Evolutionary conservation across 2,329 filamentous ascomycete species (phyloP).

Genomic region (Botryotinia convoluta): DNA sequence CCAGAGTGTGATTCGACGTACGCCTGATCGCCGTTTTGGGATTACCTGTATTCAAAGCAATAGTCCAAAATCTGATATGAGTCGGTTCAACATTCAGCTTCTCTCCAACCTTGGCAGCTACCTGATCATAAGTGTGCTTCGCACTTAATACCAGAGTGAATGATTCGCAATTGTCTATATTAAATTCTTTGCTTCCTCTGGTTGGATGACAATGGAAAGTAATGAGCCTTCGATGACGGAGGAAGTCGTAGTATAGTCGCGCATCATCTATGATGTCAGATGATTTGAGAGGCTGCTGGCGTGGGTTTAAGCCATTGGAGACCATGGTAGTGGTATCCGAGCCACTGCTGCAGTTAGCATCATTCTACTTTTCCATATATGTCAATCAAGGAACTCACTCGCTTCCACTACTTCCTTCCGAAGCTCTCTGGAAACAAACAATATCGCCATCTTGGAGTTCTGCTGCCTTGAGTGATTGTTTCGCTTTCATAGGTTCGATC

Average conservation of each 20-base stretch:
- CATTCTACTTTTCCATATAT: not conserved
- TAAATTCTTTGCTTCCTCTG: slow-evolving; percentile 41
- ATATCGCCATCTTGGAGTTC: slow-evolving; percentile 98
- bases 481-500: slow-evolving; percentile 92
- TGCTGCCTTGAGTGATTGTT: slow-evolving; percentile 82
- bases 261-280: slow-evolving; percentile 58
- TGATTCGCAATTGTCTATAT: slow-evolving; percentile 52
- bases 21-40: slow-evolving; percentile 78
- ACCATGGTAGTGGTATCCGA: not conserved
- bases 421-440: slow-evolving; percentile 80
- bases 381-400: slow-evolving; percentile 22
- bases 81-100: slow-evolving; percentile 75
- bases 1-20: slow-evolving; percentile 61
- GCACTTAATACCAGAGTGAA: slow-evolving; percentile 80
- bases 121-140: slow-evolving; percentile 85
- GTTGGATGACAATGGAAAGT: slow-evolving; percentile 71
- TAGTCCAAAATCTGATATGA: slow-evolving; percentile 87
- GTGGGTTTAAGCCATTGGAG: not conserved
- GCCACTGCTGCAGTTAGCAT: not conserved
- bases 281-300: slow-evolving; percentile 24
- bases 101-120: slow-evolving; percentile 79
- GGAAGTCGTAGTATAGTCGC: slow-evolving; percentile 87
- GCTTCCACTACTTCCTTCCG: slow-evolving; percentile 53
- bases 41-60: slow-evolving; percentile 73
- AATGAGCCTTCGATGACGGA: slow-evolving; percentile 78